A percentile compares a stretch with the other conserved stretches of the same genome.
phyloP scores from a whole-genome alignment of 257 asterid species.

The Lavandula angustifolia region DNA sequence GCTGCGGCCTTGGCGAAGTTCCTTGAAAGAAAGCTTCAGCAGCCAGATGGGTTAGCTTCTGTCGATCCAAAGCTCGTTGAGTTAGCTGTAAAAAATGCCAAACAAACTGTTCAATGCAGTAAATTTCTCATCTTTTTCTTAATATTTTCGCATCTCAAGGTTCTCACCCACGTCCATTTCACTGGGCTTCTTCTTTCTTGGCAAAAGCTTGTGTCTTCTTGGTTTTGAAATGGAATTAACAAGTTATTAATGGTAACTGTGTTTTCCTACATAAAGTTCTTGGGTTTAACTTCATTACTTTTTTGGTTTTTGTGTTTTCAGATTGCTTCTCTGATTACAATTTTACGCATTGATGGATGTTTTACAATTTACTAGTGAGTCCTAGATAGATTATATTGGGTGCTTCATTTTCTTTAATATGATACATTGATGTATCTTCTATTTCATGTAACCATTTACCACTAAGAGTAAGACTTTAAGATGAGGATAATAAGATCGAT shows the following conservation, averaged over 20 bases:
- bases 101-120: conserved; percentile 70
- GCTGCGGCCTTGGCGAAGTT: conserved; percentile 96
- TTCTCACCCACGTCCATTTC: not conserved
- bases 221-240: not conserved
- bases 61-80: conserved; percentile 77
- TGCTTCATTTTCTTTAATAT: conserved; percentile 5
- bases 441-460: not conserved
- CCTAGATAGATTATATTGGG: not conserved
- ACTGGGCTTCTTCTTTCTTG: not conserved
- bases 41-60: conserved; percentile 76
- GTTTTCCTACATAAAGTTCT: not conserved
- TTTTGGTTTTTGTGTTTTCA: not conserved
- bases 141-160: not conserved
- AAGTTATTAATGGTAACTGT: not conserved
- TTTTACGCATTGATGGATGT: not conserved
- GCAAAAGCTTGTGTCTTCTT: conserved; percentile 2
- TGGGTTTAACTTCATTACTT: not conserved
- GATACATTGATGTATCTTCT: conserved; percentile 1
- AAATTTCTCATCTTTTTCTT: conserved; percentile 25
- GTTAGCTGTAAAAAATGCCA: conserved; percentile 82
- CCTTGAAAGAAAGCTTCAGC: conserved; percentile 83
- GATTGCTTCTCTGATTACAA: not conserved
- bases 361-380: not conserved
- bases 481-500: not conserved
- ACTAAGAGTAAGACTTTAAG: not conserved